Conservation (phyloP, 2,329 filamentous ascomycete species). For the Fusarium decemcellulare region DNA sequence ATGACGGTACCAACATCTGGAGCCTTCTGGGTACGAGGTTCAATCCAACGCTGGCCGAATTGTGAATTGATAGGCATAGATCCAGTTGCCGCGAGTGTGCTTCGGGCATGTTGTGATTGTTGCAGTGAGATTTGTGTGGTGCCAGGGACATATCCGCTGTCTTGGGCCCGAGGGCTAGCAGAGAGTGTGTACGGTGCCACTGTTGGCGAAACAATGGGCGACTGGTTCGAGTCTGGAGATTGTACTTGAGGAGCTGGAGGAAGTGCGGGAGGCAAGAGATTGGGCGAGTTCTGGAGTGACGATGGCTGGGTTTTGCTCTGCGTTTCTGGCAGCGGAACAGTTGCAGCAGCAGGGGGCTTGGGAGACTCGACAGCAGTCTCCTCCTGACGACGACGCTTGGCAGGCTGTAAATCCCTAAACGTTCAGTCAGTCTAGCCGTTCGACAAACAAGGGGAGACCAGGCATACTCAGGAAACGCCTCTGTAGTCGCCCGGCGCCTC, state of each 20-base stretch:
- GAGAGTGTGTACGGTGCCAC: neutral
- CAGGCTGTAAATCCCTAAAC: neutral
- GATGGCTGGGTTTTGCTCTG: neutral
- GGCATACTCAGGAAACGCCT: slow-evolving; percentile 23
- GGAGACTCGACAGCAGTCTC: neutral
- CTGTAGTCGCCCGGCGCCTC: slow-evolving; percentile 18
- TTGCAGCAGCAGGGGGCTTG: neutral
- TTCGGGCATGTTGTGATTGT: slow-evolving; percentile 2
- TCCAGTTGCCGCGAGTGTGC: neutral
- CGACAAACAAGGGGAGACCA: neutral
- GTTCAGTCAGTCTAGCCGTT: neutral
- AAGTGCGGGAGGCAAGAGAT: neutral
- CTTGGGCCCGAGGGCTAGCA: neutral
- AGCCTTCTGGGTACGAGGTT: neutral
- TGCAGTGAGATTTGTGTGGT: neutral
- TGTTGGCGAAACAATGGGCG: neutral
- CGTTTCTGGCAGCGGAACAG: neutral
- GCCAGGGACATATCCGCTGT: neutral
- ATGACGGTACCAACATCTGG: neutral
- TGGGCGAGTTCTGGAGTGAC: neutral
- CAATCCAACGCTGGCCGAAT: neutral
- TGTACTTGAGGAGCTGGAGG: neutral
- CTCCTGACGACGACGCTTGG: slow-evolving; percentile 9
- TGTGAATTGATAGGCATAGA: slow-evolving; percentile 20
- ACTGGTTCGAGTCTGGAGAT: slow-evolving; percentile 3